Conservation (phyloP, 176 grass and related monocot genomes). For the Ensete glaucum region DNA sequence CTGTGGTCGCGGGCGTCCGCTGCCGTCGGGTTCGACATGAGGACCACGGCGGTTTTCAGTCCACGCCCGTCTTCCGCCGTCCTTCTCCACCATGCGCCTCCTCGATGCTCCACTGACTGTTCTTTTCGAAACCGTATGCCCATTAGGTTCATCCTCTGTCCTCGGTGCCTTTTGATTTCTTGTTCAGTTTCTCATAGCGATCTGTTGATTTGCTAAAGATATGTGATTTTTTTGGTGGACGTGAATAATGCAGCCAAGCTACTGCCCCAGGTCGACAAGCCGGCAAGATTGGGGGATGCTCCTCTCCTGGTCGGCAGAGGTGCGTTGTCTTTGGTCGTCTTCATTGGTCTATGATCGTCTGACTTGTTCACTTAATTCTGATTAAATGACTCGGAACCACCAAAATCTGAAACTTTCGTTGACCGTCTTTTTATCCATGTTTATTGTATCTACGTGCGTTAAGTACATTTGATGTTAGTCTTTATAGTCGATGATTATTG, state of each 20-base stretch:
- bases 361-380: neutral
- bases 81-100: neutral
- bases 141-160: neutral
- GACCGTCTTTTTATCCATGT: too few species aligned
- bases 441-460: too few species aligned
- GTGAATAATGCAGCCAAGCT: neutral
- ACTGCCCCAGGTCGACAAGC: neutral
- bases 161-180: neutral
- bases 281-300: neutral
- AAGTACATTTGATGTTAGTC: too few species aligned
- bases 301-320: neutral
- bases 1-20: neutral
- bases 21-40: neutral
- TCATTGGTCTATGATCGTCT: neutral
- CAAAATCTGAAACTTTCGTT: too few species aligned
- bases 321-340: neutral
- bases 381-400: neutral
- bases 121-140: neutral
- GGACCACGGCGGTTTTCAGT: neutral
- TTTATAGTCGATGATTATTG: too few species aligned
- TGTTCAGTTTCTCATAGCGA: neutral
- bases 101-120: neutral
- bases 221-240: neutral
- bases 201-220: neutral
- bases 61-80: constrained; percentile 2